These are phyloP conservation scores for Rosa persica DNA, from an alignment of 306 rosid species.

Conservation along the genomic window DNA sequence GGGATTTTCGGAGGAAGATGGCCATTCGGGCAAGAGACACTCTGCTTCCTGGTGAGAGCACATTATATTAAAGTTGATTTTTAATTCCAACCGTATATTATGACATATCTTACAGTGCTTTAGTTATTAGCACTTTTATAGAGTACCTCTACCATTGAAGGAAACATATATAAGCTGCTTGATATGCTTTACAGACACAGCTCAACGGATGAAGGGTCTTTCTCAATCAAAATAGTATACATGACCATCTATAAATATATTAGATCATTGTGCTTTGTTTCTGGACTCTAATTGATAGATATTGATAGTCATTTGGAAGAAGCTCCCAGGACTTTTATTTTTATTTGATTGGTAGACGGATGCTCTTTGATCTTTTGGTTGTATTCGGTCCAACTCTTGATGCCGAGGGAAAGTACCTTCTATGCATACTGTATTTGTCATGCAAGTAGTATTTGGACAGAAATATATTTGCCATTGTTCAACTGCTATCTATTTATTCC, in stretches of 20 bases:
- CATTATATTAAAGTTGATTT: slow-evolving; percentile 25
- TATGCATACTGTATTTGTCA: background rate
- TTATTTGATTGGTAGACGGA: background rate
- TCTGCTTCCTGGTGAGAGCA: slow-evolving; percentile 80
- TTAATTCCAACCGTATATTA: slow-evolving; percentile 23
- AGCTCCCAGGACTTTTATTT: background rate
- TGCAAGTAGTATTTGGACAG: background rate
- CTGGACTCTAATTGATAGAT: background rate
- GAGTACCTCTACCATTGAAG: background rate
- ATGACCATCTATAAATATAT: background rate
- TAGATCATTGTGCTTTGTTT: background rate
- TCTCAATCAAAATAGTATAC: background rate
- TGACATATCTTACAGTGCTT: slow-evolving; percentile 10
- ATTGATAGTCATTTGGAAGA: background rate
- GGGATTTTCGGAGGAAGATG: slow-evolving; percentile 92
- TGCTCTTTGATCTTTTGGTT: slow-evolving; percentile 6
- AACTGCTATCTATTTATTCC: slow-evolving; percentile 17
- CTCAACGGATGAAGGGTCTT: background rate
- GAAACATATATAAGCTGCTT: background rate
- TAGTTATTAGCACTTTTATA: background rate
- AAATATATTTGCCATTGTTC: slow-evolving; percentile 3
- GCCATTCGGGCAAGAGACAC: slow-evolving; percentile 85
- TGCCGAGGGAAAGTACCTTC: background rate
- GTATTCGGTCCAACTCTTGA: background rate
- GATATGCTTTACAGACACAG: background rate